Evolutionary conservation across 2,329 filamentous ascomycete species (phyloP), one percentile per base, ranked within the genome.

Genomic region (Colletotrichum neosansevieriae): DNA sequence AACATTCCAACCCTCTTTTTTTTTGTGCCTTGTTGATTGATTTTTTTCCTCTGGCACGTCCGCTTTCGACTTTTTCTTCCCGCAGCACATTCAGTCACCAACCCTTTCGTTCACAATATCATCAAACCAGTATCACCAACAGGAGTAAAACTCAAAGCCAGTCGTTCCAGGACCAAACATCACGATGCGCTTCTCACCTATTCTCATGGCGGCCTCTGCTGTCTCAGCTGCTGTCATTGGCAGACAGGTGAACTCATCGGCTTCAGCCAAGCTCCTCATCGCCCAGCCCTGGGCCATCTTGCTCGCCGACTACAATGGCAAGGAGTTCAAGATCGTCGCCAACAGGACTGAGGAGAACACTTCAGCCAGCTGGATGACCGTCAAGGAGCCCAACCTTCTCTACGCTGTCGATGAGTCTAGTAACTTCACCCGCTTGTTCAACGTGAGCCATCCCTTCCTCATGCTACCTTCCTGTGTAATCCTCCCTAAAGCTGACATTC

Each of bases 401-500:
- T 86, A 84, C 67, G 81, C 82, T 50, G 81, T 84, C 19, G 79
- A 87, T 70, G 85, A 87, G 78, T 81, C 80, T 71, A 76, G 78
- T 71, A 74, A 75, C 57, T 72, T 75, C 50, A 75, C 82, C n/a
- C 78, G 79, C 66, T 73, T 81, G 15, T 83, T 83, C 72, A 76
- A 73, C 17, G 71, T 75, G 61, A 36, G 72, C 61, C 13, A 5
- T 4, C 4, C 13, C 13, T 6, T 17, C 1, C 4, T 29, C n/a
- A 15, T 17, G 9, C 3, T 38, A 21, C 10, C n/a, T 13, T 6
- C 9, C 42, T 11, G 21, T 29, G 17, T 15, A 19, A 15, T 24
- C 4, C 4, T 54, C 32, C 19, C 13, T 10, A 36, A 21, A 17
- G 50, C 63, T 62, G 38, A 70, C 29, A 34, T 19, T 3, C 47